Evolutionary conservation across 176 grass and related monocot genomes (phyloP), one percentile per base, ranked within the genome.

Genomic region (Aegilops speltoides): DNA sequence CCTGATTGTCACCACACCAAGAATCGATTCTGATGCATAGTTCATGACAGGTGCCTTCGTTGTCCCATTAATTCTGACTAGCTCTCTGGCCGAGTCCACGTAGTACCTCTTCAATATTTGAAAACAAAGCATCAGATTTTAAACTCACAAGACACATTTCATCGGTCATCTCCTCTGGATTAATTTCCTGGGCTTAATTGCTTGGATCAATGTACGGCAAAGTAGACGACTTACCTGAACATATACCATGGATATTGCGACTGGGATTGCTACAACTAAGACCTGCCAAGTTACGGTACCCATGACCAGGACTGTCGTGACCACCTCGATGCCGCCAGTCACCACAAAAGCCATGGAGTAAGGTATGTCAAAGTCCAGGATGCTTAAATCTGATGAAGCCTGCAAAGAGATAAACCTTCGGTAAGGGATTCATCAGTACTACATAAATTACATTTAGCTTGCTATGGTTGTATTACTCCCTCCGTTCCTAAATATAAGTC

Each of bases 281-380:
- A 92, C 91, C 84, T 95, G 93, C 96, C 93, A 98, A 61, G 88
- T 98, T 65, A 98, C 96, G 1, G 93, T 86, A 65, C 83, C 78
- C 79, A 95, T 95, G 59, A 98, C 68, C 38, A 91, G 50, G 68
- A 95, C 67, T 32, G 75, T 87, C 2, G 87, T 48, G 3, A 77
- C 52, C 24, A 92, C 33, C 57, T 98, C 93, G 50, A 91, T 66
- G 16, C 64, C 15, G 4, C 86, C 93, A 31, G 88, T 81, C 26
- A 82, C 25, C 20, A 91, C 88, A 78, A 94, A 98, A 62, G 82
- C 82, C 50, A 98, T 89, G 73, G 91, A 94, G 78, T 94, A 98
- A 86, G 93, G 96, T 96, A 96, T 92, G 79, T 98, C 96, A 25
- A 94, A 98, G 85, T 98, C 96, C 76, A 98, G 84, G 50, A 98